Percentiles rank a stretch among this genome's conserved stretches.
phyloP scores from a whole-genome alignment of 1,284 basidiomycete species.

The Ganoderma sp. region DNA sequence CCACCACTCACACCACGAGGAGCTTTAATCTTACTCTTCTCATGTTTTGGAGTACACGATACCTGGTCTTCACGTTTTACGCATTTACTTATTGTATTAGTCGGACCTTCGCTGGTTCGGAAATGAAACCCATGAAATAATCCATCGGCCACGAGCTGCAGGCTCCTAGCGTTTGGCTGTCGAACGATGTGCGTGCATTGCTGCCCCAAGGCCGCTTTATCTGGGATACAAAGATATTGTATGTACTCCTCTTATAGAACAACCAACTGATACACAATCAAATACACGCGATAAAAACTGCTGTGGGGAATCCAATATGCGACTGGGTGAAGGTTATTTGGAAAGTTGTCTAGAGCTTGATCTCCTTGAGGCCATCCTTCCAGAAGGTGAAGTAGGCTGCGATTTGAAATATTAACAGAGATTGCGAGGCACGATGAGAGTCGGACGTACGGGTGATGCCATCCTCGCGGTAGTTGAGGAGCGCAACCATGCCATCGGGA shows the following conservation, averaged over 20 bases:
- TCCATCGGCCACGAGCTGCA: background rate
- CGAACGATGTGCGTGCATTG: conserved; percentile 12
- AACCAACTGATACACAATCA: conserved; percentile 29
- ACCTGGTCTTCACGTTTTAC: conserved; percentile 21
- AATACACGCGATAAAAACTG: conserved; percentile 29
- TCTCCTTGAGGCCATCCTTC: conserved; percentile 87
- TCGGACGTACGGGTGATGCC: conserved; percentile 72
- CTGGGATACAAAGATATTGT: conserved; percentile 29
- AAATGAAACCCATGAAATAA: conserved; percentile 19
- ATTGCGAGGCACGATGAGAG: background rate
- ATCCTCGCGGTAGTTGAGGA: conserved; percentile 86
- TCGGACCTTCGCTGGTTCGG: conserved; percentile 19
- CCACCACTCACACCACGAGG: conserved; percentile 38
- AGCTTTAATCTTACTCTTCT: conserved; percentile 36
- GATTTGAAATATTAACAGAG: conserved; percentile 17
- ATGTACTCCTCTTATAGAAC: conserved; percentile 30
- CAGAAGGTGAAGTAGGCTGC: conserved; percentile 92
- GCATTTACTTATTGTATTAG: conserved; percentile 26
- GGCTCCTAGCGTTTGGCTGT: too few relatives aligned
- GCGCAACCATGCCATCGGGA: conserved; percentile 87
- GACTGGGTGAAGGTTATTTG: background rate
- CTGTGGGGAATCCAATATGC: conserved; percentile 13
- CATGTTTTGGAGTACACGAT: conserved; percentile 17
- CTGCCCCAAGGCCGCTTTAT: conserved; percentile 20
- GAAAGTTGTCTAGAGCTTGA: conserved; percentile 58